phyloP scores from a whole-genome alignment of 139 green algal species.

The Picochlorum sp. region DNA sequence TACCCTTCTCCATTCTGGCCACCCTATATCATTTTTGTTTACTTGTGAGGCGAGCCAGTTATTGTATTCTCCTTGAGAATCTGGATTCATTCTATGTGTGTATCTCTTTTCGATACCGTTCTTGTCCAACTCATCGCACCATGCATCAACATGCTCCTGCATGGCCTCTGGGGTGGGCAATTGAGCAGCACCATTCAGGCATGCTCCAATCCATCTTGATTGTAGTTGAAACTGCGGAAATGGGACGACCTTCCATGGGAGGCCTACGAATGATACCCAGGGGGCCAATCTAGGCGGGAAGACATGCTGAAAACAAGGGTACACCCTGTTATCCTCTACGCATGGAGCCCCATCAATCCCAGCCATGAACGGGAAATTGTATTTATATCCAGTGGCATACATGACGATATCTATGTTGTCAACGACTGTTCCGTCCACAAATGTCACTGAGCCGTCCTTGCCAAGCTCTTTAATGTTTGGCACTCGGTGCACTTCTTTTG shows the following conservation, averaged over 20 bases:
- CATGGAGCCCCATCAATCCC: neutral
- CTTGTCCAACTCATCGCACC: constrained; percentile 7
- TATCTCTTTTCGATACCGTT: constrained; percentile 15
- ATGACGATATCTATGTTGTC: constrained; percentile 42
- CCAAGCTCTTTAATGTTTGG: constrained; percentile 21
- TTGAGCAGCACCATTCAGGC: constrained; percentile 25
- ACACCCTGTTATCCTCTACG: constrained; percentile 44
- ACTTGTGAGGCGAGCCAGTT: constrained; percentile 20
- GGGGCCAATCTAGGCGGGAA: constrained; percentile 39
- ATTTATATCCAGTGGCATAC: constrained; percentile 47
- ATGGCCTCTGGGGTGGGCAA: constrained; percentile 20
- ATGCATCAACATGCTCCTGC: constrained; percentile 9
- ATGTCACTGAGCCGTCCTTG: constrained; percentile 31
- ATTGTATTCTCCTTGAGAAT: constrained; percentile 38
- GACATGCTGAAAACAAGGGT: constrained; percentile 55
- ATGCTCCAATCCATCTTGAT: constrained; percentile 30
- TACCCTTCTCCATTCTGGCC: constrained; percentile 21
- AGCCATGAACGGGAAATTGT: constrained; percentile 54
- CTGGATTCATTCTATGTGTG: constrained; percentile 29
- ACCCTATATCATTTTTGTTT: neutral
- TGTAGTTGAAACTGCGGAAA: constrained; percentile 57
- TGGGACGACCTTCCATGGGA: constrained; percentile 49
- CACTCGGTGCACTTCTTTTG: neutral
- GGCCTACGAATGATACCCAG: constrained; percentile 57
- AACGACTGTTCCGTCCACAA: constrained; percentile 27